These are phyloP conservation scores for Adansonia rubrostipa DNA, from an alignment of 441 rosid species.

Conservation along the genomic window DNA sequence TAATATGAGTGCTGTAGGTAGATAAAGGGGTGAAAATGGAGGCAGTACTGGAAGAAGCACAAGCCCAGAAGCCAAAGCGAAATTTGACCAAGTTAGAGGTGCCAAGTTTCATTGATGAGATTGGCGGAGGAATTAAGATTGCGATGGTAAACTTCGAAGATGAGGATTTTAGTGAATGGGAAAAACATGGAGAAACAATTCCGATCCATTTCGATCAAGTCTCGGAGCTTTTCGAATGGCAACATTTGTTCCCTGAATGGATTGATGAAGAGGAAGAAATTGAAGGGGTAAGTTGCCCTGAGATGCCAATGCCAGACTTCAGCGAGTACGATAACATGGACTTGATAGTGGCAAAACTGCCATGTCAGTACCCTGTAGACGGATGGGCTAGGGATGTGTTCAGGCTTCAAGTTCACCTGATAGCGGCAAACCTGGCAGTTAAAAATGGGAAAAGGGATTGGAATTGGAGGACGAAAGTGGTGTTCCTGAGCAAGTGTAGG, in stretches of 20 bases:
- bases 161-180: constrained; percentile 58
- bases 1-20: constrained; percentile 44
- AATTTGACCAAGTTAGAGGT: constrained; percentile 57
- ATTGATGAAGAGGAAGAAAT: constrained; percentile 89
- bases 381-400: constrained; percentile 80
- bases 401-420: constrained; percentile 79
- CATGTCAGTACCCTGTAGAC: constrained; percentile 69
- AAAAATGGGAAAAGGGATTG: constrained; percentile 62
- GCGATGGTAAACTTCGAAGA: constrained; percentile 83
- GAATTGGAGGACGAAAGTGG: constrained; percentile 64
- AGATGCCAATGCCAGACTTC: constrained; percentile 81
- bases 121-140: constrained; percentile 56
- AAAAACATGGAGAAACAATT: constrained; percentile 50
- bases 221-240: constrained; percentile 66
- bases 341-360: constrained; percentile 72
- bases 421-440: constrained; percentile 65
- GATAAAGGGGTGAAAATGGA: constrained; percentile 67
- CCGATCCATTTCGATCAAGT: constrained; percentile 58
- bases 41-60: constrained; percentile 49
- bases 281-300: constrained; percentile 69
- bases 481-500: constrained; percentile 77
- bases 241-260: constrained; percentile 91
- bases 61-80: constrained; percentile 10
- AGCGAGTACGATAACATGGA: constrained; percentile 52
- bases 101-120: constrained; percentile 58